These are phyloP conservation scores for Dioscorea alata DNA, from an alignment of 106 monocot genomes.

Conservation along the genomic window DNA sequence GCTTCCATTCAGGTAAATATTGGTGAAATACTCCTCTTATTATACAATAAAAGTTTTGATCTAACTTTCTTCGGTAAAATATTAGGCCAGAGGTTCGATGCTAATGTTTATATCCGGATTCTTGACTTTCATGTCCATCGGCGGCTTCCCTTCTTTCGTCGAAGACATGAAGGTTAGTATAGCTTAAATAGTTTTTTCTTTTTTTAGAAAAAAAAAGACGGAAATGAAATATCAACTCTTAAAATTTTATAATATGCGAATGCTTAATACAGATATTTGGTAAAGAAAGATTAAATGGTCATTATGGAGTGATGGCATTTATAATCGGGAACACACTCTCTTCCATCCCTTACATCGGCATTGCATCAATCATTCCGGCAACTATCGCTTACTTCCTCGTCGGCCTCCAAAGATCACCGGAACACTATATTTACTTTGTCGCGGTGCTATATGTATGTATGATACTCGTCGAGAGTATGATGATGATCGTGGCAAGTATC, in stretches of 20 bases:
- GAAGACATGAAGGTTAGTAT: conserved; percentile 34
- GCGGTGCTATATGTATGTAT: conserved; percentile 50
- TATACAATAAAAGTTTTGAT: no score
- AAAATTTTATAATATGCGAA: no score
- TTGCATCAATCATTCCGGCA: conserved; percentile 58
- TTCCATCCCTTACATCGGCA: conserved; percentile 44
- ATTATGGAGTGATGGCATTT: conserved; percentile 57
- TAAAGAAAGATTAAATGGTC: conserved; percentile 67
- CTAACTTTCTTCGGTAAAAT: not conserved
- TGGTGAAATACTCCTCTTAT: not conserved
- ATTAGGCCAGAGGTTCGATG: conserved; percentile 19
- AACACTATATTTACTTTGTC: conserved; percentile 62
- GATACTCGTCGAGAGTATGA: conserved; percentile 74
- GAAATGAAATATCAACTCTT: no score
- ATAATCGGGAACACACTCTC: conserved; percentile 53
- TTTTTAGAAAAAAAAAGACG: no score
- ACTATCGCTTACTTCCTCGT: conserved; percentile 64
- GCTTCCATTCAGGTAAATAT: conserved; percentile 25
- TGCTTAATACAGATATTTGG: conserved; percentile 39
- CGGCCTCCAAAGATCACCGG: conserved; percentile 39
- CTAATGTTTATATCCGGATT: conserved; percentile 23
- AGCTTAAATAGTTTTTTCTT: not conserved
- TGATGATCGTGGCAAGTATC: conserved; percentile 86
- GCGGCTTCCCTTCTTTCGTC: conserved; percentile 39
- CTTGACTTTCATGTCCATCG: conserved; percentile 37